phyloP scores from a whole-genome alignment of 495 filamentous ascomycete genomes.

The Peziza echinospora region DNA sequence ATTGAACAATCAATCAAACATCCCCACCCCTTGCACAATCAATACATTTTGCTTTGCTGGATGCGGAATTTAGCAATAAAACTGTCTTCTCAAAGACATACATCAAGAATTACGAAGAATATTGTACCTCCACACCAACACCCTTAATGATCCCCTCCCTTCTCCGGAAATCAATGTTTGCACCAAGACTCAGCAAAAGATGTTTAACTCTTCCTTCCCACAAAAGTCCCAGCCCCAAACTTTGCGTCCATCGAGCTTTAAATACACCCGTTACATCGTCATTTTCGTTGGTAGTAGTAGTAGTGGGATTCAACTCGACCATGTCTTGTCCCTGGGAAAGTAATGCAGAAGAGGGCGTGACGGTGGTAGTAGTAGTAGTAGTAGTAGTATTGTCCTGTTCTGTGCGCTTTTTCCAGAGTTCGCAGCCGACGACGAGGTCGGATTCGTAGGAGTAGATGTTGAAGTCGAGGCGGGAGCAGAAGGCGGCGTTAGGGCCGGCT shows the following conservation, averaged over 20 bases:
- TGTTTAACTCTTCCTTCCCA: constrained; percentile 94
- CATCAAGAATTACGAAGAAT: constrained; percentile 81
- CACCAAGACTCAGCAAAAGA: constrained; percentile 72
- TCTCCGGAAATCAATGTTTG: constrained; percentile 51
- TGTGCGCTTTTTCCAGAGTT: constrained; percentile 46
- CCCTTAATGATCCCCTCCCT: constrained; percentile 46
- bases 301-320: constrained; percentile 3
- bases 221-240: constrained; percentile 57
- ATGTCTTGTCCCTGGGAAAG: no score
- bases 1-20: no score
- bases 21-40: no score
- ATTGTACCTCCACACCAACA: constrained; percentile 73
- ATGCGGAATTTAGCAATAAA: no score
- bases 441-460: constrained; percentile 98
- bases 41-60: no score
- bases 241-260: constrained; percentile 67
- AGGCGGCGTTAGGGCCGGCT: constrained; percentile 55
- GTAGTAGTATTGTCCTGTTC: constrained; percentile 13
- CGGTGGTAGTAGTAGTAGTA: no score
- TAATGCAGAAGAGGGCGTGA: no score
- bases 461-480: constrained; percentile 83
- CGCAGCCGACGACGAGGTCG: constrained; percentile 70
- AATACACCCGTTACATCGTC: constrained; percentile 66
- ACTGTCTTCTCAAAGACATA: no score
- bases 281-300: constrained; percentile 24